phyloP scores from a whole-genome alignment of 2,329 filamentous ascomycete species.

The Xylaria sp. region DNA sequence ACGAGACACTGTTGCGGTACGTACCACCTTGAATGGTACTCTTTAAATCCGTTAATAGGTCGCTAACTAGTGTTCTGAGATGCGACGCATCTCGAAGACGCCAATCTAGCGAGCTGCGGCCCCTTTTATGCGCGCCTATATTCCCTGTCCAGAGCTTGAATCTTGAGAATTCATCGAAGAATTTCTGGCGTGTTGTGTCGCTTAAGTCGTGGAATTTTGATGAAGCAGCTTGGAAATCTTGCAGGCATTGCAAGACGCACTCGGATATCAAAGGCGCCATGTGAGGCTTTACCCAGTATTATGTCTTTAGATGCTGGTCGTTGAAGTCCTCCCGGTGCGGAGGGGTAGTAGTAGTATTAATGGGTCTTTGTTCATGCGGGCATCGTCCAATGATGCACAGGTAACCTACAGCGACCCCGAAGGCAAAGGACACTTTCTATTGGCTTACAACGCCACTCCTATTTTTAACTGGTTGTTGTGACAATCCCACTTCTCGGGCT shows the following conservation, averaged over 20 bases:
- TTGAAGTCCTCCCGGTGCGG: neutral
- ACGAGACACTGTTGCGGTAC: neutral
- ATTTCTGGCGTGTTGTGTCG: neutral
- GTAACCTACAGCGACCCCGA: neutral
- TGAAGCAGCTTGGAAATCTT: constrained; percentile 10
- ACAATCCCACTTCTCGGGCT: neutral
- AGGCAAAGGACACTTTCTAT: neutral
- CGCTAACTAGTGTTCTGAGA: constrained; percentile 3
- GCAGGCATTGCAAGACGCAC: constrained; percentile 11
- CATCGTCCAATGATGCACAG: neutral
- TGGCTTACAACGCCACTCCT: neutral
- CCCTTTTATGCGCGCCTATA: constrained; percentile 26
- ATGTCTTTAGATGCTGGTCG: neutral
- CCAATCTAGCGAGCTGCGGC: constrained; percentile 21
- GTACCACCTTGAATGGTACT: constrained; percentile 1
- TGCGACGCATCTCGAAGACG: constrained; percentile 32
- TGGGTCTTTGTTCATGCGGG: neutral
- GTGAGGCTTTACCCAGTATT: neutral
- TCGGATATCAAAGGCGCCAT: constrained; percentile 15
- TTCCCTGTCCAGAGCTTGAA: constrained; percentile 31
- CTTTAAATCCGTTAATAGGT: constrained; percentile 17
- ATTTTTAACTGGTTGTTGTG: neutral
- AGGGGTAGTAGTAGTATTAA: neutral
- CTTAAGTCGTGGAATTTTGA: neutral
- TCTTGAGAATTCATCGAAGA: constrained; percentile 14